Conservation (phyloP, 176 grass and related monocot genomes). For the Ananas comosus region DNA sequence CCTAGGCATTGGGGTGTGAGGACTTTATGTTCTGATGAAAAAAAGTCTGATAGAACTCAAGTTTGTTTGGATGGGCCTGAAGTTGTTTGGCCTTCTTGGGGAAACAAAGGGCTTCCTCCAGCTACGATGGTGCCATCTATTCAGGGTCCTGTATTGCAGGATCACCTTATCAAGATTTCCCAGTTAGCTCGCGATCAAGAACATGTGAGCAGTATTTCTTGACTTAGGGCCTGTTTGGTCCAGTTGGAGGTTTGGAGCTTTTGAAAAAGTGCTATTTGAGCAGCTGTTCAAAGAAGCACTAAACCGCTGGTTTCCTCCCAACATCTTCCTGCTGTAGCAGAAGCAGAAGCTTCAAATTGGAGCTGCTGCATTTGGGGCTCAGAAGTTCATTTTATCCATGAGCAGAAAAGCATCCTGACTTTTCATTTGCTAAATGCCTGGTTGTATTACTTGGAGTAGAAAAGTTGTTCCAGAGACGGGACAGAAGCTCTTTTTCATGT, state of each 20-base stretch:
- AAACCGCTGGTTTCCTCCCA: too few relatives aligned
- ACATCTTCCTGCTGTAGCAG: too few relatives aligned
- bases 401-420: background rate
- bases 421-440: conserved; percentile 2
- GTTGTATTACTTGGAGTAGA: background rate
- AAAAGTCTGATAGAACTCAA: conserved; percentile 49
- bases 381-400: background rate
- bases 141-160: conserved; percentile 77
- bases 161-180: conserved; percentile 83
- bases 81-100: conserved; percentile 90
- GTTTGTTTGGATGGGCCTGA: conserved; percentile 89
- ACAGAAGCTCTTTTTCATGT: too few relatives aligned
- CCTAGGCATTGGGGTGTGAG: conserved; percentile 88
- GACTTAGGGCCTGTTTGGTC: background rate
- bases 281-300: too few relatives aligned
- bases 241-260: background rate
- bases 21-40: conserved; percentile 71
- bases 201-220: conserved; percentile 64
- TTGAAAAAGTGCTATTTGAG: too few relatives aligned
- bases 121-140: conserved; percentile 62
- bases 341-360: too few relatives aligned
- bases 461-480: too few relatives aligned
- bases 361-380: too few relatives aligned
- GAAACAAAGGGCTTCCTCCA: conserved; percentile 41
- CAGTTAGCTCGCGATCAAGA: conserved; percentile 74